Evolutionary conservation across 2,329 filamentous ascomycete species (phyloP).

Genomic region (Curvularia eragrostidis): DNA sequence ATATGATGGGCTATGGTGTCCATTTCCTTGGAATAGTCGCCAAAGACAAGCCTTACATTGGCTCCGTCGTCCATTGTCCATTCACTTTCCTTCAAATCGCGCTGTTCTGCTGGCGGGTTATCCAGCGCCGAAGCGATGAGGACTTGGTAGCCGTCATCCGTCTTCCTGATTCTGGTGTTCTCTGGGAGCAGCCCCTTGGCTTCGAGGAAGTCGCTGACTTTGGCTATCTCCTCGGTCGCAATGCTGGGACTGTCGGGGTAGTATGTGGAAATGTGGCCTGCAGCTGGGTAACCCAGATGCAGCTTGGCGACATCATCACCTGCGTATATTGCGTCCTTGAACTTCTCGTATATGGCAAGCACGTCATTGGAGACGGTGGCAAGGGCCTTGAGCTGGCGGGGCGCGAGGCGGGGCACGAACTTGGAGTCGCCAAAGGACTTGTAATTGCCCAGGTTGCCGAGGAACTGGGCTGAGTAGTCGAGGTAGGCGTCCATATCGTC

Average conservation of each 20-base stretch:
- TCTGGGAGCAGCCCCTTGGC: conserved; percentile 56
- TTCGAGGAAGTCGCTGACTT: conserved; percentile 56
- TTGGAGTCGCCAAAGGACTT: conserved; percentile 60
- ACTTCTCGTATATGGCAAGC: conserved; percentile 50
- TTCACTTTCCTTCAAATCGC: conserved; percentile 54
- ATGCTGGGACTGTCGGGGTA: conserved; percentile 58
- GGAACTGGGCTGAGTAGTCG: conserved; percentile 54
- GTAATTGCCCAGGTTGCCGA: conserved; percentile 63
- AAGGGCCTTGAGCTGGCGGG: conserved; percentile 54
- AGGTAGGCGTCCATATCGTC: conserved; percentile 49
- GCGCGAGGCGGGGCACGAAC: conserved; percentile 57
- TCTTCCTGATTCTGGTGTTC: conserved; percentile 59
- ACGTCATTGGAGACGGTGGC: conserved; percentile 51
- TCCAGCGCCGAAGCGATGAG: conserved; percentile 57
- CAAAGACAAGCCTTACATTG: conserved; percentile 55
- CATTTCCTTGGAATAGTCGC: conserved; percentile 57
- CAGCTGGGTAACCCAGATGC: conserved; percentile 59
- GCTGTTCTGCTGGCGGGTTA: conserved; percentile 48
- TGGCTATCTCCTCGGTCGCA: conserved; percentile 56
- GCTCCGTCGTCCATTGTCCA: conserved; percentile 57
- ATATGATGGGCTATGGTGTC: conserved; percentile 55
- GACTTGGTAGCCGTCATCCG: conserved; percentile 54
- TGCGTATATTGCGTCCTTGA: conserved; percentile 57
- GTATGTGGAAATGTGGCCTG: conserved; percentile 58
- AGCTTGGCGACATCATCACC: conserved; percentile 51